A percentile compares a stretch with the other conserved stretches of the same genome.
These are phyloP conservation scores for Entomortierella parvispora DNA, from an alignment of 192 early-diverging fungal genomes.

Conservation along the genomic window DNA sequence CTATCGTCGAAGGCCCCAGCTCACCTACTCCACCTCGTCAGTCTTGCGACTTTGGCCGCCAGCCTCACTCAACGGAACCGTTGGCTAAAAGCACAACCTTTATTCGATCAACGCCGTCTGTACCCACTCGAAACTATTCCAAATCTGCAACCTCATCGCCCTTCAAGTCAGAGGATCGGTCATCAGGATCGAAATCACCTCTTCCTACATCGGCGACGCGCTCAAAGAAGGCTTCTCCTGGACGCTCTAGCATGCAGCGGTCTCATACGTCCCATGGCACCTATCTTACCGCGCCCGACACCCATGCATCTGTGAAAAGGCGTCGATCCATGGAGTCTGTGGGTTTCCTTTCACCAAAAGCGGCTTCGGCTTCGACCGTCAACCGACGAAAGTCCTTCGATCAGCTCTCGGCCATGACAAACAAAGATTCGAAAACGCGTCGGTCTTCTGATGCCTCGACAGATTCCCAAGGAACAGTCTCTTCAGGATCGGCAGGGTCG, in stretches of 20 bases:
- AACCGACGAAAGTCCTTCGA: constrained; percentile 47
- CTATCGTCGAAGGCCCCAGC: constrained; percentile 36
- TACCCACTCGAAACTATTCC: constrained; percentile 16
- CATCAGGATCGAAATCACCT: neutral
- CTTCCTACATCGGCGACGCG: neutral
- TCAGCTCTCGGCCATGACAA: constrained; percentile 3
- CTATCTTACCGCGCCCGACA: neutral
- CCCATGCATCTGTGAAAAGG: constrained; percentile 7
- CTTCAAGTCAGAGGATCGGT: constrained; percentile 11
- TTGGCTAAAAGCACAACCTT: constrained; percentile 23
- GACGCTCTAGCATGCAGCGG: constrained; percentile 13
- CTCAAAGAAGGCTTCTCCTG: neutral
- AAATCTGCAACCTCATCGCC: neutral
- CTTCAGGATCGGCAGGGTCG: constrained; percentile 23
- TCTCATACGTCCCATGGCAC: constrained; percentile 31
- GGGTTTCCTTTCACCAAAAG: constrained; percentile 17
- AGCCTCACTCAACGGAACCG: constrained; percentile 45
- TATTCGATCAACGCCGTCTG: constrained; percentile 21
- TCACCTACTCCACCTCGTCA: constrained; percentile 38
- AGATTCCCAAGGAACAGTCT: constrained; percentile 22
- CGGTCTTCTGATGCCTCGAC: constrained; percentile 43
- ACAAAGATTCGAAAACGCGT: constrained; percentile 10
- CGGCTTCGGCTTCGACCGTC: constrained; percentile 4
- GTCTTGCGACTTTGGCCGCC: constrained; percentile 38
- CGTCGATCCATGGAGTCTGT: constrained; percentile 45